A percentile compares a stretch with the other conserved stretches of the same genome.
phyloP scores from a whole-genome alignment of 768 basidiomycete species.

The Tulasnella sp. region DNA sequence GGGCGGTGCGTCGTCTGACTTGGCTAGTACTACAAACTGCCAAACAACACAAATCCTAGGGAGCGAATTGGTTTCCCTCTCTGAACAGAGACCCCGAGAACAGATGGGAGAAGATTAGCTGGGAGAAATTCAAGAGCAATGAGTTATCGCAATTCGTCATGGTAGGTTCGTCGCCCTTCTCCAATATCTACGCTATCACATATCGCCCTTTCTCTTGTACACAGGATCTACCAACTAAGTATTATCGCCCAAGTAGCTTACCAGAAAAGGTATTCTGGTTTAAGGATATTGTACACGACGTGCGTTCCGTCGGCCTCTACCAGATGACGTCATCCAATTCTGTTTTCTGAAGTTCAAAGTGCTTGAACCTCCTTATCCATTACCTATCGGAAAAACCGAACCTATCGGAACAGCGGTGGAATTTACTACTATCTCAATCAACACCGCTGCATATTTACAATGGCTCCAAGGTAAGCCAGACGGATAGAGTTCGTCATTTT shows the following conservation, averaged over 20 bases:
- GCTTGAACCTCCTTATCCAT: background rate
- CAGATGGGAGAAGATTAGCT: conserved; percentile 32
- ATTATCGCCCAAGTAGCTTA: conserved; percentile 23
- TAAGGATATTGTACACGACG: conserved; percentile 30
- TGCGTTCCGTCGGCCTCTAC: conserved; percentile 19
- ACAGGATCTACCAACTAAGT: conserved; percentile 30
- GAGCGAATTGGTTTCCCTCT: conserved; percentile 37
- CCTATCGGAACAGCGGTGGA: conserved; percentile 26
- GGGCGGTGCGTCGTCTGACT: conserved; percentile 29
- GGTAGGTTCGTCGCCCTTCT: background rate
- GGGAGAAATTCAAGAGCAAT: conserved; percentile 24
- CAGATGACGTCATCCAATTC: too few relatives aligned
- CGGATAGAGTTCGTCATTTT: too few relatives aligned
- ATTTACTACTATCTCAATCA: conserved; percentile 37
- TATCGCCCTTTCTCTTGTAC: conserved; percentile 28
- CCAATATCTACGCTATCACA: conserved; percentile 27
- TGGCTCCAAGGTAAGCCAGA: conserved; percentile 30
- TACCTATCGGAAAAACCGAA: background rate
- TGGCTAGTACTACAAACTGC: background rate
- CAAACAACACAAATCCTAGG: conserved; percentile 23
- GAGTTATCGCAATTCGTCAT: conserved; percentile 1
- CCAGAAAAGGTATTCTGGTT: conserved; percentile 28
- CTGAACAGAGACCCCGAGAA: conserved; percentile 23
- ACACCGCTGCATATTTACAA: conserved; percentile 39
- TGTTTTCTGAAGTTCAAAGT: background rate